A percentile compares a stretch with the other conserved stretches of the same genome.
Evolutionary conservation across 2,329 filamentous ascomycete genomes (phyloP).

Genomic region (Whalleya microplaca): DNA sequence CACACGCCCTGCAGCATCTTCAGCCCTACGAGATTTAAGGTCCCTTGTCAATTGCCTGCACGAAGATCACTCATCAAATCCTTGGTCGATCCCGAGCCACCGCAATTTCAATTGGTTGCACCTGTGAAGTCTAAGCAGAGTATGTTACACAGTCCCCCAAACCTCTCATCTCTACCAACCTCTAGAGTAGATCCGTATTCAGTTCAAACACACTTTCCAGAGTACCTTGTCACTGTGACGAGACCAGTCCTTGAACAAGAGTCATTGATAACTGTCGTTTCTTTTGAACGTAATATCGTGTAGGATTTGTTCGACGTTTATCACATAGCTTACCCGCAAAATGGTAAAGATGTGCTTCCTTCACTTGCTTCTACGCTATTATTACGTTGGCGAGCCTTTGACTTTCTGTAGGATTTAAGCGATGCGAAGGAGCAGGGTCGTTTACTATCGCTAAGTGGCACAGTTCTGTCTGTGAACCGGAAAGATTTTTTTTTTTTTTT

Average conservation of each 20-base stretch:
- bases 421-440: too few species aligned
- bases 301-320: not conserved
- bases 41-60: not conserved
- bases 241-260: not conserved
- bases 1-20: conserved; percentile 20
- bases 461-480: not conserved
- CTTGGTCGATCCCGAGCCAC: not conserved
- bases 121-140: not conserved
- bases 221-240: not conserved
- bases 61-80: conserved; percentile 17
- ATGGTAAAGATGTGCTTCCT: too few species aligned
- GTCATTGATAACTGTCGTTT: not conserved
- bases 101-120: not conserved
- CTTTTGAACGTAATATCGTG: not conserved
- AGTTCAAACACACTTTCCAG: conserved; percentile 3
- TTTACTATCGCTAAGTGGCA: too few species aligned
- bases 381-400: too few species aligned
- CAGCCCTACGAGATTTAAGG: conserved; percentile 30
- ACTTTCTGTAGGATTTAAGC: too few species aligned
- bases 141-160: not conserved
- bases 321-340: not conserved
- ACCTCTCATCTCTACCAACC: conserved; percentile 16
- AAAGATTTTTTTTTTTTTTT: conserved; percentile 12
- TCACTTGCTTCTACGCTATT: too few species aligned
- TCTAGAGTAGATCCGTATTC: conserved; percentile 3